phyloP scores from a whole-genome alignment of 2,329 filamentous ascomycete genomes.

The Fusarium sp. region DNA sequence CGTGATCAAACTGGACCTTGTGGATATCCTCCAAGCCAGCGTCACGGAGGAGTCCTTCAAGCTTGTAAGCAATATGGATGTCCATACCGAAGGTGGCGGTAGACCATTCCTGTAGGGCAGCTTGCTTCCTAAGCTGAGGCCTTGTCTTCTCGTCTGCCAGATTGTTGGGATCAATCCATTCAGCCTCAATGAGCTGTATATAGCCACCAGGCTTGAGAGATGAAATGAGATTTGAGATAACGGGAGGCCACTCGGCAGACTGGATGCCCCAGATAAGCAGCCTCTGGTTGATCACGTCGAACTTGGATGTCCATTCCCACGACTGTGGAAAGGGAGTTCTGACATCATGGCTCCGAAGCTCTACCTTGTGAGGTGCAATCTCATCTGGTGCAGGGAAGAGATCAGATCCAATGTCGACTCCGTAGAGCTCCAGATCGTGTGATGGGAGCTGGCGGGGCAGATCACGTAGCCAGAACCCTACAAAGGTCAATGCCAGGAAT shows the following conservation, averaged over 20 bases:
- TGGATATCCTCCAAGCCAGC: neutral
- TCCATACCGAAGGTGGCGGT: neutral
- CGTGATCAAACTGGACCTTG: neutral
- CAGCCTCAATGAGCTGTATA: neutral
- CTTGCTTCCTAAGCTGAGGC: neutral
- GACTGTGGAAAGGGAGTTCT: neutral
- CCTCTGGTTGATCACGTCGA: neutral
- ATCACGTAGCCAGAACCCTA: neutral
- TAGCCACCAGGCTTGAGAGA: neutral
- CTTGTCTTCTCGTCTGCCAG: neutral
- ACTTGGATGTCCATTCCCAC: neutral
- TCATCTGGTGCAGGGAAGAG: neutral
- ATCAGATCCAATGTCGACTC: neutral
- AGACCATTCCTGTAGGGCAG: neutral
- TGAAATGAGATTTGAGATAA: neutral
- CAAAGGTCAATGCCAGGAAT: neutral
- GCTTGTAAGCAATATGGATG: neutral
- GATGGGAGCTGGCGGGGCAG: neutral
- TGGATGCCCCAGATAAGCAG: neutral
- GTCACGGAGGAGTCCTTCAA: neutral
- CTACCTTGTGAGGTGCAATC: fast-evolving
- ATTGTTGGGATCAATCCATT: neutral
- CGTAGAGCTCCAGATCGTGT: neutral
- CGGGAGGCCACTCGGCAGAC: neutral
- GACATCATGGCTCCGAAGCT: neutral